Conservation (phyloP, 495 filamentous ascomycete genomes). For the Astrothelium subdiscretum region DNA sequence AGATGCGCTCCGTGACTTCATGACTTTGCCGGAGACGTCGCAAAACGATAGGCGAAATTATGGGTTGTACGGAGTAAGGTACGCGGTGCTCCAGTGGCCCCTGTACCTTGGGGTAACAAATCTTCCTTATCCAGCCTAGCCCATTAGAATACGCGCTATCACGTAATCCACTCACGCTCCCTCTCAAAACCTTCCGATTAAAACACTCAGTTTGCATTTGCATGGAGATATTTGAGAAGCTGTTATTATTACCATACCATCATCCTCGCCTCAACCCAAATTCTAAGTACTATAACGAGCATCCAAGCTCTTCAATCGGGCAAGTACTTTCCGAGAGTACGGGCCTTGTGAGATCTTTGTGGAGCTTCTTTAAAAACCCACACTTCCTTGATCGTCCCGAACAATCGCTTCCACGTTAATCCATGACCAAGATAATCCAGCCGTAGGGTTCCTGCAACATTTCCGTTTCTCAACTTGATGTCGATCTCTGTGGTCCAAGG, state of each 20-base stretch:
- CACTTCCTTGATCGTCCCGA: neutral
- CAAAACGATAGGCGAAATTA: neutral
- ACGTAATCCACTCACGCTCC: no score
- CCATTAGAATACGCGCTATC: no score
- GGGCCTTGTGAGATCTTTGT: neutral
- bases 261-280: no score
- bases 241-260: neutral
- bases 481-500: neutral
- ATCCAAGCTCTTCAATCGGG: neutral
- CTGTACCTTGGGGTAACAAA: no score
- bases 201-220: neutral
- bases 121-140: no score
- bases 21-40: neutral
- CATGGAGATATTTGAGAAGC: neutral
- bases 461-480: neutral
- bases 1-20: neutral
- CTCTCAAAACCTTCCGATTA: neutral
- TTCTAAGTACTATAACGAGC: neutral
- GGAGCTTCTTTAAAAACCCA: neutral
- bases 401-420: neutral
- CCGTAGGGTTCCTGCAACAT: neutral
- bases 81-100: no score
- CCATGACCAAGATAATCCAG: neutral
- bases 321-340: neutral
- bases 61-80: no score